phyloP scores from a whole-genome alignment of 306 rosid species.

The Casuarina equisetifolia region DNA sequence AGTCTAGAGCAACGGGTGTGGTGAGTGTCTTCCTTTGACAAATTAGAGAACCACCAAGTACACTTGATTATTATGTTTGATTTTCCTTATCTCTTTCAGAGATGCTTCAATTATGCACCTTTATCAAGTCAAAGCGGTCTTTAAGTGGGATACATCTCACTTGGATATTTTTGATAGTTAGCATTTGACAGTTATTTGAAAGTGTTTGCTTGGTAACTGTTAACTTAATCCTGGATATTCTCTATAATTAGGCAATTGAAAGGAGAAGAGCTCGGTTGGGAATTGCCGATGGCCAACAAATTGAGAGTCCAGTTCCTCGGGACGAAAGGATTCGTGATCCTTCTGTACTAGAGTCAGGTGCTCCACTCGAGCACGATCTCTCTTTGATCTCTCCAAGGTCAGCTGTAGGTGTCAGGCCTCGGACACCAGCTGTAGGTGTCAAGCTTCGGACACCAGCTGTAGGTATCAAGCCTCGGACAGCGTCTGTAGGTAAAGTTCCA shows the following conservation, averaged over 20 bases:
- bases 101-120: slow-evolving; percentile 39
- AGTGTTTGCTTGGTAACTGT: slow-evolving; percentile 36
- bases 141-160: too few species aligned
- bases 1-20: not conserved
- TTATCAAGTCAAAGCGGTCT: not conserved
- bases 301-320: slow-evolving; percentile 25
- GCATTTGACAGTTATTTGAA: not conserved
- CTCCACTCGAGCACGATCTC: slow-evolving; percentile 12
- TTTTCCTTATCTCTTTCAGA: slow-evolving; percentile 19
- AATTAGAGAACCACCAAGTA: not conserved
- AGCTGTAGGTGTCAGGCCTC: not conserved
- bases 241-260: slow-evolving; percentile 57
- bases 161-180: too few species aligned
- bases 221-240: not conserved
- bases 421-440: not conserved
- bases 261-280: slow-evolving; percentile 60
- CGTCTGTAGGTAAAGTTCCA: slow-evolving; percentile 37
- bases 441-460: slow-evolving; percentile 14
- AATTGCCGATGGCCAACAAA: slow-evolving; percentile 44
- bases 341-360: not conserved
- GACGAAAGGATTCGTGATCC: slow-evolving; percentile 31
- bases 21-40: not conserved
- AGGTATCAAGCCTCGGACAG: slow-evolving; percentile 12
- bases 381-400: slow-evolving; percentile 29
- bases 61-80: not conserved